Evolutionary conservation across 2,329 filamentous ascomycete species (phyloP), one percentile per base, ranked within the genome.

Genomic region (Cadophora luteo-olivacea): DNA sequence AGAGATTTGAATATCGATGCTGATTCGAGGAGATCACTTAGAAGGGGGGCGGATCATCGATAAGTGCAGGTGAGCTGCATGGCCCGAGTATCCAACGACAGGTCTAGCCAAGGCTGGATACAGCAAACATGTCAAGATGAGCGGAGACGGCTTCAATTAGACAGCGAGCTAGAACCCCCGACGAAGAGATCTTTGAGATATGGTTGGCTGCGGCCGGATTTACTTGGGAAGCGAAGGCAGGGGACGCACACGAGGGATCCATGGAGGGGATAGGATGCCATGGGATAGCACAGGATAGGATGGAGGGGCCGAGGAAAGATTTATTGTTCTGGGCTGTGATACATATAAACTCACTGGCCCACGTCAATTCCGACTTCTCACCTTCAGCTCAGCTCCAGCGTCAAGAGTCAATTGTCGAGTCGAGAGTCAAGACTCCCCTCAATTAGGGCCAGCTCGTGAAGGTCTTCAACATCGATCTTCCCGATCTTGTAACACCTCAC

Each of bases 341-440:
- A 57, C 54, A 57, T 57, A 57, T 57, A 57, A 57, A 38, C 19
- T 38, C 54, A 9, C 32, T 12, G 29, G 54, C 54, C 54, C 54
- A 36, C 29, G 32, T 16, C 57, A 61, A 25, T 25, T 19, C 38
- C 14, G 6, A 16, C 24, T 32, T 61, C 38, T 48, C 38, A 48
- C 33, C 57, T 61, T 19, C 57, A 48, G 57, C 57, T 61, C 36
- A 45, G 57, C 57, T 61, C 57, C 57, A 61, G 57, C 57, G 41
- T 45, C 41, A 45, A 45, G 41, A 45, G 41, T 45, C 41, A 45
- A 45, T 11, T 19, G 41, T 45, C 41, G 41, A 45, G 41, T 45
- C 41, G 14, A 45, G 41, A 45, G 41, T 45, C 41, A 45, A 45
- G 41, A 45, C 41, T 45, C 41, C 29, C 12, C 41, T 45, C 41